These are phyloP conservation scores for Lathyrus aphaca DNA, from an alignment of 306 rosid genomes.

Conservation along the genomic window DNA sequence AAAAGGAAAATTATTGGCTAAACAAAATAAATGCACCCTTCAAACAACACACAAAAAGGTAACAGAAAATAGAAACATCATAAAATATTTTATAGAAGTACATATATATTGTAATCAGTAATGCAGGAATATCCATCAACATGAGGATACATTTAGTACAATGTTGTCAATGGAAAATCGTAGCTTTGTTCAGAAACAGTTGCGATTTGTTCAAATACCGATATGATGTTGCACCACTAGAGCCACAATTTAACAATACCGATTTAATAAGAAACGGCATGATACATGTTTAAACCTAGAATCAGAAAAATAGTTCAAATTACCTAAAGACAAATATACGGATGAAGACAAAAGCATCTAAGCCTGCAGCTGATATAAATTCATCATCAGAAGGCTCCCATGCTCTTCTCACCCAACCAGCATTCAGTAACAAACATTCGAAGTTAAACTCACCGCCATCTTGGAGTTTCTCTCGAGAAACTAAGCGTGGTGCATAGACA, in stretches of 20 bases:
- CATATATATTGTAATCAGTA: not conserved
- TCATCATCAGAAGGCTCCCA: constrained; percentile 75
- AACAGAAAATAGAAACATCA: constrained; percentile 21
- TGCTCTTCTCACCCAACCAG: constrained; percentile 69
- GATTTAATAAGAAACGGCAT: not conserved
- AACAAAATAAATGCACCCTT: constrained; percentile 17
- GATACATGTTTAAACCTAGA: constrained; percentile 22
- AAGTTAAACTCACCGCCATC: constrained; percentile 44
- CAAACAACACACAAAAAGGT: constrained; percentile 14
- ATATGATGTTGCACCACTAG: too few species aligned
- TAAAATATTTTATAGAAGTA: constrained; percentile 13
- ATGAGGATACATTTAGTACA: too few species aligned
- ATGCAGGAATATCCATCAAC: too few species aligned
- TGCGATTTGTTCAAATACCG: too few species aligned
- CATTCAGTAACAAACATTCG: constrained; percentile 56
- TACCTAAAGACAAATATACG: constrained; percentile 82
- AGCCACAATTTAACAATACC: too few species aligned
- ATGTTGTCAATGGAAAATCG: too few species aligned
- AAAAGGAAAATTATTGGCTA: constrained; percentile 24
- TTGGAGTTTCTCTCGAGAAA: constrained; percentile 40
- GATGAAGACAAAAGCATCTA: constrained; percentile 77
- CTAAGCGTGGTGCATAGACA: constrained; percentile 72
- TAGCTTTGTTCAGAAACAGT: too few species aligned
- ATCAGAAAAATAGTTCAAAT: constrained; percentile 16
- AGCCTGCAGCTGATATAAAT: constrained; percentile 57